A percentile compares a stretch with the other conserved stretches of the same genome.
phyloP scores from a whole-genome alignment of 1,139 yeast species.

The Taphrina pruni region DNA sequence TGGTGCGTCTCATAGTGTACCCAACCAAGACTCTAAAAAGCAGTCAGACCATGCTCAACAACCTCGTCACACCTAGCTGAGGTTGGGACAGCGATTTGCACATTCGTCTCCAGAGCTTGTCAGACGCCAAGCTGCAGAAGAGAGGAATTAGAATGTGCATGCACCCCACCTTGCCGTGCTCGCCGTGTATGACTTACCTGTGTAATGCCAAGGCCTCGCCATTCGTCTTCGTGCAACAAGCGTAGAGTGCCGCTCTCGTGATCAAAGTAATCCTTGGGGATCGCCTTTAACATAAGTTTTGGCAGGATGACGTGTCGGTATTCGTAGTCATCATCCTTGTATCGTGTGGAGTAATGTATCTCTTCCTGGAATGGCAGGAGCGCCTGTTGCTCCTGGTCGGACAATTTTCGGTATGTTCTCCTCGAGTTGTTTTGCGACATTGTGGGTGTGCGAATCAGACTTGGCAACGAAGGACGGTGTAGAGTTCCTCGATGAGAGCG shows the following conservation, averaged over 20 bases:
- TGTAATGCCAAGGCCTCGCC: constrained; percentile 98
- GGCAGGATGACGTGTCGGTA: constrained; percentile 95
- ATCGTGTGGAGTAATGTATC: constrained; percentile 90
- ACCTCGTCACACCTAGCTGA: not conserved
- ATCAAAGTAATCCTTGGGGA: constrained; percentile 95
- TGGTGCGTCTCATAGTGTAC: constrained; percentile 97
- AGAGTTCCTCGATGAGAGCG: too few relatives aligned
- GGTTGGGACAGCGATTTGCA: not conserved
- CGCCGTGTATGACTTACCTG: constrained; percentile 55
- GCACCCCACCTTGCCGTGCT: constrained; percentile 5
- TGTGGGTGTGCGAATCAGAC: not conserved
- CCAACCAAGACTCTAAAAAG: constrained; percentile 79
- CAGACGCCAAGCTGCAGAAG: not conserved
- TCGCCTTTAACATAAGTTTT: constrained; percentile 89
- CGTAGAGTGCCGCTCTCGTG: constrained; percentile 94
- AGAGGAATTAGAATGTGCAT: not conserved
- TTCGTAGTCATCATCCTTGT: constrained; percentile 88
- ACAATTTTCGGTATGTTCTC: constrained; percentile 54
- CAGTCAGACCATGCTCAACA: constrained; percentile 19
- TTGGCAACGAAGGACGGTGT: too few relatives aligned
- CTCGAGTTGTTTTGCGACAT: constrained; percentile 2
- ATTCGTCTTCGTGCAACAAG: constrained; percentile 89
- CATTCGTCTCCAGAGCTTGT: not conserved
- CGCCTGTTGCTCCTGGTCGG: constrained; percentile 83
- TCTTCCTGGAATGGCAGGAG: constrained; percentile 90